Conservation (phyloP, 768 basidiomycete species). For the Trametes villosa region DNA sequence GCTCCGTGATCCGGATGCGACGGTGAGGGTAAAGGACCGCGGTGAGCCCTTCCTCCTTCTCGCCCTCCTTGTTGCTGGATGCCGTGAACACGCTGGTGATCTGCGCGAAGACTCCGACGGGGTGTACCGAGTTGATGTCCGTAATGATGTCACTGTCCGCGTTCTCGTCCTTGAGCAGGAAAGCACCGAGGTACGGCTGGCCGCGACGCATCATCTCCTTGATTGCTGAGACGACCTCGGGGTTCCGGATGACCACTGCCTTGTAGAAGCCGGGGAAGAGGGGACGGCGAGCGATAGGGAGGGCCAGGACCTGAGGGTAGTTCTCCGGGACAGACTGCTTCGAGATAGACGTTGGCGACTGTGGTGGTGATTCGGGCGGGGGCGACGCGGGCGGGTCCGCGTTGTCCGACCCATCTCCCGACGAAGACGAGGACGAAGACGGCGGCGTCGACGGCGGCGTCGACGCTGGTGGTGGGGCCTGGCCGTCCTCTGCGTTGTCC, state of each 20-base stretch:
- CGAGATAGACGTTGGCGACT: constrained; percentile 61
- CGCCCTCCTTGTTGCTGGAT: constrained; percentile 60
- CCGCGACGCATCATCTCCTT: constrained; percentile 97
- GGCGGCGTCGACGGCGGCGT: constrained; percentile 40
- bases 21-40: constrained; percentile 94
- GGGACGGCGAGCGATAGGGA: constrained; percentile 93
- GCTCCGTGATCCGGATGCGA: constrained; percentile 84
- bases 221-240: constrained; percentile 88
- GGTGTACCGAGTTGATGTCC: constrained; percentile 84
- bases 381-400: constrained; percentile 46
- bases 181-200: constrained; percentile 96
- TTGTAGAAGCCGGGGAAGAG: constrained; percentile 99
- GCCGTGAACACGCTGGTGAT: constrained; percentile 91
- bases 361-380: constrained; percentile 41
- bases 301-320: constrained; percentile 93
- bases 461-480: constrained; percentile 34
- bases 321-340: constrained; percentile 87
- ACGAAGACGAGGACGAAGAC: constrained; percentile 48
- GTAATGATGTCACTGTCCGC: constrained; percentile 93
- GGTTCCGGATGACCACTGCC: constrained; percentile 92
- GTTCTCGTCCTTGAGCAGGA: constrained; percentile 93
- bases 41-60: constrained; percentile 88
- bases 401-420: constrained; percentile 43
- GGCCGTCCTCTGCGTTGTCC: constrained; percentile 31
- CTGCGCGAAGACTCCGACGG: constrained; percentile 95